Evolutionary conservation across 208 protist genomes (phyloP), one percentile per base, ranked within the genome.

Genomic region (Leishmania major): DNA sequence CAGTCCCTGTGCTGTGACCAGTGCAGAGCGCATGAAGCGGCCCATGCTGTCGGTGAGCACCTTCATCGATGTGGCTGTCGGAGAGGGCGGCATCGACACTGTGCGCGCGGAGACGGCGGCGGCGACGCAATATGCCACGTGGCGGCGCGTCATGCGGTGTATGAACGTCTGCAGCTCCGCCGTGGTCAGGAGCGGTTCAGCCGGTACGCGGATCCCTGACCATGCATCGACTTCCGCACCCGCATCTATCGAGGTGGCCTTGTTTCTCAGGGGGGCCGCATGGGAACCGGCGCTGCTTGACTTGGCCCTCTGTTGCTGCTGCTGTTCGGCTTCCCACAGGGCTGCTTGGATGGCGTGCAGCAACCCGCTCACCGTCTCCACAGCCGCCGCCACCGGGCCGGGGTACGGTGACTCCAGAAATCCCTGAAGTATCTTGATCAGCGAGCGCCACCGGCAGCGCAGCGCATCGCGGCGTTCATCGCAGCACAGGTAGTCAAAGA

Each of bases 321-420:
- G 69, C 69, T 74, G 55, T 40, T 82, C 85, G 17, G 69, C 66
- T 43, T 87, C 83, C 19, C 66, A n/a, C 73, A 84, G 49, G 25
- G 73, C 85, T 60, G 73, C 62, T 51, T 86, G 84, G n/a, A 96
- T 31, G 47, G 83, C 81, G 78, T 91, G 75, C 66, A 91, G 57
- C 55, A 94, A 82, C n/a, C 81, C 77, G 59, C 84, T 81, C 43
- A 92, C 84, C n/a, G 84, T 82, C 75, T 92, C 87, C 72, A 92
- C 87, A 17, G 89, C 92, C 51, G 89, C 83, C 31, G 87, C 88
- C 19, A 94, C 89, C 31, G 89, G 60, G 37, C 89, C 85, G n/a
- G 89, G 85, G 71, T 88, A 90, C 22, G 77, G 35, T 1, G 90
- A 94, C 25, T 72, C 70, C 7, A 96, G 71, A 55, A 94, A 83